Evolutionary conservation across 345 rosid genomes (phyloP), one percentile per base, ranked within the genome.

Genomic region (Hevea brasiliensis): DNA sequence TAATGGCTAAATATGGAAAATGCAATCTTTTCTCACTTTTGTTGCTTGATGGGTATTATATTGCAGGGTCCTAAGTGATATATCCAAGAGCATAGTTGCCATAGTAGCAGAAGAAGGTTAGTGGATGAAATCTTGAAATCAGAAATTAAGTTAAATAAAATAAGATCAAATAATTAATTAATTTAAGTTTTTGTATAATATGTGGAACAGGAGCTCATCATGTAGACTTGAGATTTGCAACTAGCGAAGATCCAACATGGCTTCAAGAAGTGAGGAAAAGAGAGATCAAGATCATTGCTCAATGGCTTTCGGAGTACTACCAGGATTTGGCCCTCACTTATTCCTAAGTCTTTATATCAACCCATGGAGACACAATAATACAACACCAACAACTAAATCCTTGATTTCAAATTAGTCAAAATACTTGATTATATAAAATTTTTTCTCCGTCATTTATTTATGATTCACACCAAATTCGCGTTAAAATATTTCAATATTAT

Each of bases 201-300:
- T 47, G 4, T 47, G 18, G 4, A 18, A 60, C 27, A 89, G 92
- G 94, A 56, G 89, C 94, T 72, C 92, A 89, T 68, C 92, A 88
- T 71, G 92, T 88, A 21, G 90, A 88, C 81, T 55, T 89, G 51
- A 86, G 94, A 70, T 82, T 63, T 63, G 85, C 90, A 72, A 87
- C 81, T 0, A 63, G 48, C 0, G 84, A 82, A 73, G 92, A 85
- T 37, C 92, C 89, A 21, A 26, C 81, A 67, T 85, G 92, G 90
- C 90, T 88, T 51, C 73, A 53, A 70, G 82, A 85, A 11, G 87
- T 86, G 63, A 78, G 90, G 55, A n/a, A 61, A 56, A 73, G 32
- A 59, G 90, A 89, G 70, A 62, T 80, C 61, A 67, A 72, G 7
- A 82, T 84, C 48, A 86, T 88, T 32, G 70, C 45, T 10, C 0